Base-by-base conservation (phyloP, 2,329 filamentous ascomycete genomes). In the Harringtonia lauricola region DNA sequence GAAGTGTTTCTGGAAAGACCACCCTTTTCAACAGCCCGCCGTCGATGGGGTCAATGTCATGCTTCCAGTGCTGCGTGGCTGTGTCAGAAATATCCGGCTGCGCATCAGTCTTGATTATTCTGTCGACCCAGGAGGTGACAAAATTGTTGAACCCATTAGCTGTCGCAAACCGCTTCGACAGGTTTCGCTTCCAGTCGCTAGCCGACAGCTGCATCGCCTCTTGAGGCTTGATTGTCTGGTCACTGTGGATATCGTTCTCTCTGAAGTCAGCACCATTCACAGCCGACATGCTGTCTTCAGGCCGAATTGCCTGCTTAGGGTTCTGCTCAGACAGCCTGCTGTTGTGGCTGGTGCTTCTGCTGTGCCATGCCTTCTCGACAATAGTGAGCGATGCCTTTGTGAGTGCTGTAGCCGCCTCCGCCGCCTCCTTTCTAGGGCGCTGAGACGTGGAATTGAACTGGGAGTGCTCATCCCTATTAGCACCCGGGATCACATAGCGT, bases 1-100 rank as follows among this genome's bases (percentile, higher is more conserved):
- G 50, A 4, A 57, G 40, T 2, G 62, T 61, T 0, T 55, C 48
- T 1, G 64, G 60, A 12, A 64, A 57, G 0, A 53, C 29, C 2
- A 67, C 33, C 0, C 61, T 60, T 0, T 51, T 35, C 15, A 66
- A 28, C 5, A 69, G 49, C 4, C 42, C 9, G 4, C 67, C 67
- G 0, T 55, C 63, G 2, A 36, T 18, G 0, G 66, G 55, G 39
- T 71, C 52, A 3, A 72, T 52, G 17, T 66, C 67, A 19, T 54
- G 54, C 2, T 44, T 19, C 36, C 45, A 52, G 47, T 54, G 50
- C 41, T 49, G 28, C 31, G 8, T 34, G 26, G 8, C 39, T n/a
- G 4, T 42, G 9, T 18, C 18, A 3, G 35, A 18, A 15, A 53
- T 47, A 8, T 28, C 14, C 2, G 31, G 43, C 17, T 29, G 6